Percentiles rank a stretch among this genome's conserved stretches.
Conservation (phyloP, 2,329 filamentous ascomycete species). For the Fusarium proliferatum region DNA sequence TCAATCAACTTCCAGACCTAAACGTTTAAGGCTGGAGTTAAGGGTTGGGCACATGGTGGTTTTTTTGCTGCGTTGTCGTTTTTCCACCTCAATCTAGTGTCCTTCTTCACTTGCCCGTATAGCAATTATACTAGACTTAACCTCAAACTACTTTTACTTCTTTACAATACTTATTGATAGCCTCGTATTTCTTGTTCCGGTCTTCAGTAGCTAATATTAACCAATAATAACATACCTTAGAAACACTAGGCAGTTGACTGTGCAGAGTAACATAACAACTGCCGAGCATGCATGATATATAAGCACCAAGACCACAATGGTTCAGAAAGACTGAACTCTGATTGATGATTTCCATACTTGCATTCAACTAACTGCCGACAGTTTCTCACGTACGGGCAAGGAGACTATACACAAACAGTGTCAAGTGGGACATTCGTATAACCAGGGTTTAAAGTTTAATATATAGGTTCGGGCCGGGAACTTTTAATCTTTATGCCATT, state of each 20-base stretch:
- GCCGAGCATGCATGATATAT: neutral
- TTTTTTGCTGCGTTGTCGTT: neutral
- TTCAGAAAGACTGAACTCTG: fast-evolving
- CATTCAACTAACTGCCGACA: neutral
- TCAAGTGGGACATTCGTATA: neutral
- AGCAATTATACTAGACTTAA: neutral
- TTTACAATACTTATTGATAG: fast-evolving
- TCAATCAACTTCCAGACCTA: neutral
- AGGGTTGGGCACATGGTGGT: neutral
- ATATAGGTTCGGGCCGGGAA: neutral
- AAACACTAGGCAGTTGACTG: too few species aligned
- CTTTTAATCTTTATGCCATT: neutral
- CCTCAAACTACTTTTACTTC: fast-evolving
- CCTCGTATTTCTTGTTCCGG: neutral
- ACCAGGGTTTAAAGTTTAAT: neutral
- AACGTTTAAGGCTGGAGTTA: neutral
- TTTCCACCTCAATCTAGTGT: neutral
- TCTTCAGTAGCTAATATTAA: too few species aligned
- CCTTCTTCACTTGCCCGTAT: neutral
- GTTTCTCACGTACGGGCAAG: neutral
- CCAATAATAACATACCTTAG: too few species aligned
- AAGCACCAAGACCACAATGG: neutral
- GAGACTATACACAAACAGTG: neutral
- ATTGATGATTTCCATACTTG: too few species aligned
- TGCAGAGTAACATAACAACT: neutral